Base-by-base conservation (phyloP, 495 filamentous ascomycete genomes). In the Hypoxylon perforatum region DNA sequence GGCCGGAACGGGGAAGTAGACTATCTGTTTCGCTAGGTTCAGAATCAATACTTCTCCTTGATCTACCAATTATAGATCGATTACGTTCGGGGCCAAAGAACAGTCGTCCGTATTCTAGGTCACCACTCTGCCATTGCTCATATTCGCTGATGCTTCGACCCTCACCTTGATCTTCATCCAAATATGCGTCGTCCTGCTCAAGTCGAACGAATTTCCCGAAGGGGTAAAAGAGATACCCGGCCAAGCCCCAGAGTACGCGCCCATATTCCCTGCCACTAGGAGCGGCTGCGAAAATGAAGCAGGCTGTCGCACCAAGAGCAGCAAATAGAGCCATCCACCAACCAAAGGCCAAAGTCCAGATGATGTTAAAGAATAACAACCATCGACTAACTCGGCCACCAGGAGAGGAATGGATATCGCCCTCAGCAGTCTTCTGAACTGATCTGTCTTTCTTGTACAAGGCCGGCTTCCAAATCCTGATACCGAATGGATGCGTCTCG, bases 141-240 rank as follows among this genome's bases (percentile, higher is more conserved):
- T 99, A 99, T 78, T 99, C 95, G 73, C 92, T 96, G 74, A 99
- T 97, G 76, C 93, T 98, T 70, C 95, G 86, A n/a, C 96, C 95
- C 78, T 99, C 95, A n/a, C 94, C 96, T 71, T 96, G 88, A 75
- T 99, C 95, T 76, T 99, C 95, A 67, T 98, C 92, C 19, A 92
- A 85, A 75, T 99, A 99, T 30, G 90, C 88, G 70, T 98, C 95
- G 69, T 99, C 93, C 67, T 92, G 91, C 69, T 96, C 89, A 22
- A 99, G 84, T 49, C 92, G 90, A 56, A 99, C 92, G 72, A 94
- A 97, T 61, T 95, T 94, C 19, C 95, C 95, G 73, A 99, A 99
- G 2, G 95, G 95, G 71, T 97, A 99, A 69, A 97, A 87, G 6
- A 99, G 70, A 73, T 98, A 99, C 52, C 86, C 84, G 0, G 93